Conservation (phyloP, 2,329 filamentous ascomycete species). For the Blumeria graminis region DNA sequence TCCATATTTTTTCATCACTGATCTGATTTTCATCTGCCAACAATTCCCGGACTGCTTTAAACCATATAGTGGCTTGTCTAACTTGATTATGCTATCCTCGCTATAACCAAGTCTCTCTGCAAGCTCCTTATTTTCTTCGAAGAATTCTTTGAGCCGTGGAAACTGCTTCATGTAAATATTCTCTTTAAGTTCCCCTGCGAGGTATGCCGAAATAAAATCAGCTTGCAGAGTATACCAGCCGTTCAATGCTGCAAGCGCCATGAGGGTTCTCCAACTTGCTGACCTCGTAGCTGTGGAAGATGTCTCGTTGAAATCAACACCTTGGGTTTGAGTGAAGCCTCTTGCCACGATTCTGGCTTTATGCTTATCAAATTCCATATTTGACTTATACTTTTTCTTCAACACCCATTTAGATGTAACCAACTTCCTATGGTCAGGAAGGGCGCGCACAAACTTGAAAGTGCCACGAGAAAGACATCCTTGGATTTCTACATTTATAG, state of each 20-base stretch:
- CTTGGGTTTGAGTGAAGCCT: neutral
- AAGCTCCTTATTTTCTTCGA: neutral
- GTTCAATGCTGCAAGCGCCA: neutral
- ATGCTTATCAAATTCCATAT: too few species aligned
- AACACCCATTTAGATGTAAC: too few species aligned
- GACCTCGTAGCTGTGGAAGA: neutral
- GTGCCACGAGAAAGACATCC: too few species aligned
- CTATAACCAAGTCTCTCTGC: neutral
- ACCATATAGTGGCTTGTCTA: neutral
- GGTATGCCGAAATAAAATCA: neutral
- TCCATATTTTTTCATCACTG: neutral
- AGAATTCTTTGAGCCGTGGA: neutral
- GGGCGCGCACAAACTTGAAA: too few species aligned
- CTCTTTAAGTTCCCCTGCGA: neutral
- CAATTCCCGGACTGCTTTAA: neutral
- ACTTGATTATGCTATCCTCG: neutral
- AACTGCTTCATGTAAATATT: neutral
- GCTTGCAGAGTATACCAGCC: neutral
- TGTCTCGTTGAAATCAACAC: conserved; percentile 1
- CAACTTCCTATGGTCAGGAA: too few species aligned
- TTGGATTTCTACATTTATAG: too few species aligned
- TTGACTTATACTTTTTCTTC: too few species aligned
- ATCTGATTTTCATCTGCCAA: neutral
- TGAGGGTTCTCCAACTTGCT: neutral
- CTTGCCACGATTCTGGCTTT: too few species aligned